Base-by-base conservation (phyloP, 2,329 filamentous ascomycete genomes). In the Chaetomiaceae sp. region DNA sequence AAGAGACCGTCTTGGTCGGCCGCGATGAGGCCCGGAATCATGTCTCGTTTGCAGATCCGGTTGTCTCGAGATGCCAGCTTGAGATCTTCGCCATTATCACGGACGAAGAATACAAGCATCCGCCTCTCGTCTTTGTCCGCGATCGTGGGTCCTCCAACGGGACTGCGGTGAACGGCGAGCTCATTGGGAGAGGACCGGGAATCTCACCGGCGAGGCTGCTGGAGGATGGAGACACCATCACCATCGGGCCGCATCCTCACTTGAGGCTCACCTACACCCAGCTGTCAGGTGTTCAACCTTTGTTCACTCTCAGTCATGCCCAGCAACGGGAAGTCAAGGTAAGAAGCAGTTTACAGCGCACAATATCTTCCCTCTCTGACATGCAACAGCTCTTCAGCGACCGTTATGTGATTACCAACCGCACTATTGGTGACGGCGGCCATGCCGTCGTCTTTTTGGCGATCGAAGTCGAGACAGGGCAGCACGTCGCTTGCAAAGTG, bases 401-500 rank as follows among this genome's bases (percentile, higher is more conserved):
- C 38, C 69, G 71, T 11, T 85, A 76, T 59, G 60, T 66, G 2
- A 68, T 86, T 25, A 77, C 71, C 1, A 64, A 73, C 37, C 75
- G 76, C 9, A 64, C 74, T 3, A 70, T 86, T 22, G 83, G 83
- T 4, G 63, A 67, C 31, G 83, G 83, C 6, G 73, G 71, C 2
- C 75, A 75, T 62, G 80, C 79, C 8, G 69, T 69, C 38, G 79
- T 87, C 3, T 75, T 79, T 51, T 70, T 84, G 9, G 81, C 78
- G 5, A 64, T 76, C 3, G 75, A 87, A 15, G 65, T 71, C 22
- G 66, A 66, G 6, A 80, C 77, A 0, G 72, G 75, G 34, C 75
- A 74, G 51, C 87, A 89, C 61, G 59, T 88, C 19, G 85, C 84
- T 11, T 90, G 87, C 71, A 89, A 90, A 62, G 68, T 88, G 8